Evolutionary conservation across 768 basidiomycete species (phyloP).

Genomic region (Amanita pallidorosea): DNA sequence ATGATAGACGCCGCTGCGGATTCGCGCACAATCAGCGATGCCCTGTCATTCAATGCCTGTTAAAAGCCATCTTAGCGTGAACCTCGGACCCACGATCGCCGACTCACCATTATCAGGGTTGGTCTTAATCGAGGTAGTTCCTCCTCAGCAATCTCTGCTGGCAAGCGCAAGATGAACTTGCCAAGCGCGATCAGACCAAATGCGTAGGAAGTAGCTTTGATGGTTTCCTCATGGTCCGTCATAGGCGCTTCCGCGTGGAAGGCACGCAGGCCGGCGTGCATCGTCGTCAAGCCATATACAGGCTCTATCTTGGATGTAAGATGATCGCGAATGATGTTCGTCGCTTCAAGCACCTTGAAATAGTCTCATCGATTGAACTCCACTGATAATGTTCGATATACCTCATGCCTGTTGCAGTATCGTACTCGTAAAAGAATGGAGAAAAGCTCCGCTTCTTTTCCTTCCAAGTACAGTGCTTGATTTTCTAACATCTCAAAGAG

Average conservation of each 20-base stretch:
- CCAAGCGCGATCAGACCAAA: constrained; percentile 80
- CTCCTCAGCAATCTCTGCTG: constrained; percentile 78
- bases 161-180: constrained; percentile 73
- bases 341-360: constrained; percentile 69
- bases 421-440: constrained; percentile 59
- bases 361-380: constrained; percentile 3
- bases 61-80: not conserved
- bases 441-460: constrained; percentile 71
- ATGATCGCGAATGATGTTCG: constrained; percentile 69
- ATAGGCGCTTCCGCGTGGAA: constrained; percentile 49
- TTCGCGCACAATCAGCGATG: constrained; percentile 73
- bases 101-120: constrained; percentile 58
- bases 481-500: constrained; percentile 79
- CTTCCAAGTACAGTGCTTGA: constrained; percentile 64
- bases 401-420: constrained; percentile 61
- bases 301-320: constrained; percentile 66
- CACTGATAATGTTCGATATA: constrained; percentile 22
- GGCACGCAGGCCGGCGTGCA: constrained; percentile 60
- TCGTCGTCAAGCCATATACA: constrained; percentile 75
- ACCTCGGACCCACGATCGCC: not conserved
- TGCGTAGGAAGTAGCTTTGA: constrained; percentile 59
- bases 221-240: constrained; percentile 30
- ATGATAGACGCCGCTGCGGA: constrained; percentile 76
- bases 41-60: constrained; percentile 61
- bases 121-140: constrained; percentile 68